Evolutionary conservation across 306 rosid species (phyloP).

Genomic region (Betula pendula): DNA sequence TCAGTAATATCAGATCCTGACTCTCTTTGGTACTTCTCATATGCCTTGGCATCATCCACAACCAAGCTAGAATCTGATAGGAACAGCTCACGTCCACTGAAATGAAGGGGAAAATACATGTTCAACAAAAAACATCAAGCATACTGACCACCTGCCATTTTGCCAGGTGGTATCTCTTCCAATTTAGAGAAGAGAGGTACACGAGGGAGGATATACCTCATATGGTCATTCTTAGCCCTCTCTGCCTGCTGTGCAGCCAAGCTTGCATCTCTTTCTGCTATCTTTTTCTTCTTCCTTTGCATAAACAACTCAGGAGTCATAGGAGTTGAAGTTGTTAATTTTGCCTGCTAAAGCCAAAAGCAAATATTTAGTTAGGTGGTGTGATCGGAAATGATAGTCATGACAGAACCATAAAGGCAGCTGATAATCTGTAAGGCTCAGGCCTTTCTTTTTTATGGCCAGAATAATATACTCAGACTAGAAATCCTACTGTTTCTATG

Average conservation of each 20-base stretch:
- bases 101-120: background rate
- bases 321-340: slow-evolving; percentile 47
- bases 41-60: slow-evolving; percentile 96
- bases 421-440: background rate
- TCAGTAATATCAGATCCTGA: slow-evolving; percentile 49
- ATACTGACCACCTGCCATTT: background rate
- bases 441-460: background rate
- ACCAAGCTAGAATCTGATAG: slow-evolving; percentile 85
- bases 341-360: slow-evolving; percentile 42
- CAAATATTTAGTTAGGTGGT: slow-evolving; percentile 24
- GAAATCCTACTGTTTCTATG: background rate
- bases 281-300: slow-evolving; percentile 61
- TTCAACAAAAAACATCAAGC: slow-evolving; percentile 31
- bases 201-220: slow-evolving; percentile 38
- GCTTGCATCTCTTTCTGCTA: slow-evolving; percentile 57
- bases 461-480: background rate
- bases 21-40: slow-evolving; percentile 75
- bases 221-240: slow-evolving; percentile 62
- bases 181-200: background rate
- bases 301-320: slow-evolving; percentile 51
- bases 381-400: slow-evolving; percentile 5
- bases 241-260: slow-evolving; percentile 57
- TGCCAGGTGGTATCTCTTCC: slow-evolving; percentile 11
- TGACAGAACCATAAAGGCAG: background rate
- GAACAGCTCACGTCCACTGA: slow-evolving; percentile 84